phyloP scores from a whole-genome alignment of 1,284 basidiomycete genomes.

The Exobasidium rhododendri region DNA sequence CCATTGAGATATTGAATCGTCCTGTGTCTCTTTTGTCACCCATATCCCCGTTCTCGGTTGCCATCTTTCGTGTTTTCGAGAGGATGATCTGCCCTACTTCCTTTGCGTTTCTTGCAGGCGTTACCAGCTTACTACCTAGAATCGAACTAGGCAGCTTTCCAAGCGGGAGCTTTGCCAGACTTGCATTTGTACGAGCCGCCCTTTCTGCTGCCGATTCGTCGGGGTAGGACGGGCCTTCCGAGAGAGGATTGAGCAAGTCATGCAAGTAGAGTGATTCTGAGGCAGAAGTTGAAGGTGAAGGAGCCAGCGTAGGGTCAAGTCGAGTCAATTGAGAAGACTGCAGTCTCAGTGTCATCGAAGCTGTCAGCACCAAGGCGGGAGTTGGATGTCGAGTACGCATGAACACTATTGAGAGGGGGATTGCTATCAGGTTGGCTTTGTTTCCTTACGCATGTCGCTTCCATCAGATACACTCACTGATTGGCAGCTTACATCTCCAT shows the following conservation, averaged over 20 bases:
- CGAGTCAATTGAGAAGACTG: not conserved
- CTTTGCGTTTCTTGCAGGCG: constrained; percentile 7
- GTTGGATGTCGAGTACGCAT: constrained; percentile 10
- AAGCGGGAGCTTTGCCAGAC: constrained; percentile 12
- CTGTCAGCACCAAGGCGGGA: not conserved
- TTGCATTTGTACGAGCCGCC: constrained; percentile 15
- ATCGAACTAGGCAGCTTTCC: constrained; percentile 12
- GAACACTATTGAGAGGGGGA: constrained; percentile 1
- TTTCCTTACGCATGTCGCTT: no score
- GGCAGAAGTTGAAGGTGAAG: not conserved
- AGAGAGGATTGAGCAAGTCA: constrained; percentile 14
- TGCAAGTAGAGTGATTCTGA: constrained; percentile 8
- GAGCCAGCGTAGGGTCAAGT: not conserved
- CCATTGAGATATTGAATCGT: not conserved
- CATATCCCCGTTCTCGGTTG: constrained; percentile 5
- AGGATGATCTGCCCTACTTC: constrained; percentile 9
- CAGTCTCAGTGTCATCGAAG: not conserved
- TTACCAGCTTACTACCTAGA: constrained; percentile 15
- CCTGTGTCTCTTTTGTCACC: not conserved
- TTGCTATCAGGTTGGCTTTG: no score
- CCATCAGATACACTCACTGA: no score
- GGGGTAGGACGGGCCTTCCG: constrained; percentile 16
- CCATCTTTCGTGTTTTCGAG: not conserved
- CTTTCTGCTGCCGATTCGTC: constrained; percentile 14
- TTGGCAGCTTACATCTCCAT: constrained; percentile 6